A percentile compares a stretch with the other conserved stretches of the same genome.
Conservation (phyloP, 176 grass and related monocot genomes). For the Zoysia japonica region DNA sequence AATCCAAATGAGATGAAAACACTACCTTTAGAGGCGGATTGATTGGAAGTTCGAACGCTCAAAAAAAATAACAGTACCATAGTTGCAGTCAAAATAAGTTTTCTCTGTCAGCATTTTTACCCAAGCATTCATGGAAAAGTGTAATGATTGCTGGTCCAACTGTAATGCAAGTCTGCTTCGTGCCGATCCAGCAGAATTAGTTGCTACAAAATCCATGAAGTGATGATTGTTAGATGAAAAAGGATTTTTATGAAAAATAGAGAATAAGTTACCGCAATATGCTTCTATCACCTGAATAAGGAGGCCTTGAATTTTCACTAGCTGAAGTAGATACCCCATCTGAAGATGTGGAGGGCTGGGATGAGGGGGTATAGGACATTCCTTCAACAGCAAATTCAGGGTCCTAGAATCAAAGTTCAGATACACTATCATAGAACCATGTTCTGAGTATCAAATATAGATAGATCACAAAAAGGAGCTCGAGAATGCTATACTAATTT, state of each 20-base stretch:
- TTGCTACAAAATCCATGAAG: constrained; percentile 49
- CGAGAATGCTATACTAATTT: neutral
- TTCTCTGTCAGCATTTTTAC: constrained; percentile 52
- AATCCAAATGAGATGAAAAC: neutral
- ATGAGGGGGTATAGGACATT: constrained; percentile 68
- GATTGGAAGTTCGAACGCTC: neutral
- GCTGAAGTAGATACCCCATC: constrained; percentile 51
- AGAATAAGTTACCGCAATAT: neutral
- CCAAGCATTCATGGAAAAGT: constrained; percentile 91
- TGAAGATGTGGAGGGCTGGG: constrained; percentile 50
- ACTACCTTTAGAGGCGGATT: constrained; percentile 10
- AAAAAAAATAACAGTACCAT: constrained; percentile 32
- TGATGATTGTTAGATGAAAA: constrained; percentile 20
- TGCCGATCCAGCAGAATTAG: constrained; percentile 44
- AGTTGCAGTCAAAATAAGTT: constrained; percentile 16
- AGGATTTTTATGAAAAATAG: neutral
- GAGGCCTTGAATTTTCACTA: constrained; percentile 58
- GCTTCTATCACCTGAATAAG: constrained; percentile 58
- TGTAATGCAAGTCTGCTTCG: constrained; percentile 51
- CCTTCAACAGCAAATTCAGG: constrained; percentile 61
- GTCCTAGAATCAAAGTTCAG: constrained; percentile 45
- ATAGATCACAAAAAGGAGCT: neutral
- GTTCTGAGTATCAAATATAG: constrained; percentile 19
- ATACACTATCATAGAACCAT: constrained; percentile 35
- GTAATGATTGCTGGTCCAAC: constrained; percentile 76